Conservation (phyloP, 192 early-diverging fungal genomes). For the Umbelopsis vinacea region DNA sequence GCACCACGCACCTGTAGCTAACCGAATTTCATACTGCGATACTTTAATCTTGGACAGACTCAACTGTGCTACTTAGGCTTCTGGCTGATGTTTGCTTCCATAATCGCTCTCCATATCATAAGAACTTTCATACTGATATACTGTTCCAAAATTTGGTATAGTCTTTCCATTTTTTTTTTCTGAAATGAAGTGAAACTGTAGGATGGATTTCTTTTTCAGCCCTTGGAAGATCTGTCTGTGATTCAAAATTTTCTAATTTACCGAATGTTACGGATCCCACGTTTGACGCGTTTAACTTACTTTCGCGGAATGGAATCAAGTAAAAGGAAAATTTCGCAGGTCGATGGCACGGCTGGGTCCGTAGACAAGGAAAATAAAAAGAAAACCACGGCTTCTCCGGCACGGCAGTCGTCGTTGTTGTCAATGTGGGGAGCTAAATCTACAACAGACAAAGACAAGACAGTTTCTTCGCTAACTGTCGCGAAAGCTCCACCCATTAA, state of each 20-base stretch:
- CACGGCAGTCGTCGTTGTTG: background rate
- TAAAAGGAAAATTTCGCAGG: conserved; percentile 13
- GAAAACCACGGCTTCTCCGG: background rate
- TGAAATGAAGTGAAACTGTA: too few relatives aligned
- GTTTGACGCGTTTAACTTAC: background rate
- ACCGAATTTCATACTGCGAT: too few relatives aligned
- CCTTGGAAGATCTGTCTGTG: background rate
- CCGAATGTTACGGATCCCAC: background rate
- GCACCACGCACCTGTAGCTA: too few relatives aligned
- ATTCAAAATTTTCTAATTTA: background rate
- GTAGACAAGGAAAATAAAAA: conserved; percentile 1
- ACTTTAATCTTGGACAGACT: too few relatives aligned
- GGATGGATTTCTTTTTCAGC: too few relatives aligned
- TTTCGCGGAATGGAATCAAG: background rate
- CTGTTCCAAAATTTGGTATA: too few relatives aligned
- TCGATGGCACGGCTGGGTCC: background rate
- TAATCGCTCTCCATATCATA: too few relatives aligned
- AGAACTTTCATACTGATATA: too few relatives aligned
- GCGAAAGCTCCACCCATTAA: background rate
- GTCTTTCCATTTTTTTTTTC: too few relatives aligned
- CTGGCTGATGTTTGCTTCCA: too few relatives aligned
- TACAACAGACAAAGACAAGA: background rate
- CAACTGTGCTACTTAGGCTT: too few relatives aligned
- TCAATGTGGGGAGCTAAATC: conserved; percentile 17
- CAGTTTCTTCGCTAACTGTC: background rate